Evolutionary conservation across 169 alveolate species (phyloP), one percentile per base, ranked within the genome.

Genomic region (Babesia gibsoni): DNA sequence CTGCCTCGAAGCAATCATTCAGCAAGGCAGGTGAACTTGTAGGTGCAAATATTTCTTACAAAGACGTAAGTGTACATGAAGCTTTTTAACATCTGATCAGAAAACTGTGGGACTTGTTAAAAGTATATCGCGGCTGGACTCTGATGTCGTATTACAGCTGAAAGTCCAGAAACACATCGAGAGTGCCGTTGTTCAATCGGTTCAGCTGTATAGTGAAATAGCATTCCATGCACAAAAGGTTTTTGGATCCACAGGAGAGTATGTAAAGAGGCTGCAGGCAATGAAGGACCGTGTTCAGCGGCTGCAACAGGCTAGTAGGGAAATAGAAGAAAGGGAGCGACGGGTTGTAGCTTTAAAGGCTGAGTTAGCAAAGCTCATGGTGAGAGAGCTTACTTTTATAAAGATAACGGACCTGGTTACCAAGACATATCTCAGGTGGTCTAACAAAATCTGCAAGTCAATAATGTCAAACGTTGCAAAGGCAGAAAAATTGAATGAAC

Each of bases 331-430:
- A n/a, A 56, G 73, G 20, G 37, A 61, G 3, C 18, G 20, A 20
- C 63, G 68, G 16, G 25, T 75, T 16, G 23, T 23, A 9, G 18
- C 10, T 32, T 12, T 61, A 56, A 7, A 42, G 36, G 29, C 12
- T 4, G 52, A 52, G 63, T 36, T 59, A 32, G 32, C 20, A 1
- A 42, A 41, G 0, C 46, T 45, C 39, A 25, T 29, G 54, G 20
- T 14, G 8, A n/a, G 22, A 20, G 79, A 75, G 16, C 36, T 27
- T 25, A 37, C 64, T 5, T 48, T 52, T 29, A 36, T 36, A 36
- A 54, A 46, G 41, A 30, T 64, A 6, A 29, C 78, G 18, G 69
- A 75, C 39, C 43, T 75, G 29, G 58, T 63, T 42, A 63, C 84
- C 18, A 29, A 43, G 27, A 45, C 66, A 4, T 53, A 75, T 20